Evolutionary conservation across 768 basidiomycete species (phyloP).

Genomic region (Trametes cinnabarina): DNA sequence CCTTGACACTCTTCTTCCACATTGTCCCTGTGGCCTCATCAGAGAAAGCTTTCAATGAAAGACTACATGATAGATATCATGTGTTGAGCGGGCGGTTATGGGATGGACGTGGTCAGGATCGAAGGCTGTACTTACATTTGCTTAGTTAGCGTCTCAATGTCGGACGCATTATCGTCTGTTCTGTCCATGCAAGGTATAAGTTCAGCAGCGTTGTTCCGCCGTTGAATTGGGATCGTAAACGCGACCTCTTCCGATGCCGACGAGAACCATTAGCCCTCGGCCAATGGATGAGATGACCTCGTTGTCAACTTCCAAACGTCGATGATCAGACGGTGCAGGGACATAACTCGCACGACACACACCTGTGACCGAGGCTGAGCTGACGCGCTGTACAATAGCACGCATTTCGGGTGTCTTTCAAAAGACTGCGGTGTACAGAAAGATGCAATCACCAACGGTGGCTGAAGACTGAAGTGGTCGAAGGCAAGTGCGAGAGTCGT

Average conservation of each 20-base stretch:
- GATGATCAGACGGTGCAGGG: not conserved
- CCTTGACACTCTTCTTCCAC: slow-evolving; percentile 89
- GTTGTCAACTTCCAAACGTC: slow-evolving; percentile 58
- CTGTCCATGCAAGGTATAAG: slow-evolving; percentile 23
- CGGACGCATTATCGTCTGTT: slow-evolving; percentile 77
- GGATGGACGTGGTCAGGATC: not conserved
- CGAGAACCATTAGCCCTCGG: slow-evolving; percentile 82
- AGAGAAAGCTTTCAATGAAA: slow-evolving; percentile 72
- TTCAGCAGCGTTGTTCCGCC: slow-evolving; percentile 19
- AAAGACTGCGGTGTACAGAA: not conserved
- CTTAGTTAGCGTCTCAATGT: slow-evolving; percentile 69
- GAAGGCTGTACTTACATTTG: slow-evolving; percentile 65
- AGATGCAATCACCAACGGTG: not conserved
- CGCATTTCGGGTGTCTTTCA: slow-evolving; percentile 50
- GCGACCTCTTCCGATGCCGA: slow-evolving; percentile 81
- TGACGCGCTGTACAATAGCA: slow-evolving; percentile 81
- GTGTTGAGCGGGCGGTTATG: not conserved
- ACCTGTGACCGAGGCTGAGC: slow-evolving; percentile 85
- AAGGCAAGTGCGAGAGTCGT: slow-evolving; percentile 4
- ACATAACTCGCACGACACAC: slow-evolving; percentile 4
- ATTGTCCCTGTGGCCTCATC: slow-evolving; percentile 53
- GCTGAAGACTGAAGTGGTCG: not conserved
- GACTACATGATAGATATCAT: slow-evolving; percentile 37
- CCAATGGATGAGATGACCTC: slow-evolving; percentile 80
- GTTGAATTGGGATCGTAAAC: not conserved